Conservation (phyloP, 345 rosid species). For the Brassica nigra region DNA sequence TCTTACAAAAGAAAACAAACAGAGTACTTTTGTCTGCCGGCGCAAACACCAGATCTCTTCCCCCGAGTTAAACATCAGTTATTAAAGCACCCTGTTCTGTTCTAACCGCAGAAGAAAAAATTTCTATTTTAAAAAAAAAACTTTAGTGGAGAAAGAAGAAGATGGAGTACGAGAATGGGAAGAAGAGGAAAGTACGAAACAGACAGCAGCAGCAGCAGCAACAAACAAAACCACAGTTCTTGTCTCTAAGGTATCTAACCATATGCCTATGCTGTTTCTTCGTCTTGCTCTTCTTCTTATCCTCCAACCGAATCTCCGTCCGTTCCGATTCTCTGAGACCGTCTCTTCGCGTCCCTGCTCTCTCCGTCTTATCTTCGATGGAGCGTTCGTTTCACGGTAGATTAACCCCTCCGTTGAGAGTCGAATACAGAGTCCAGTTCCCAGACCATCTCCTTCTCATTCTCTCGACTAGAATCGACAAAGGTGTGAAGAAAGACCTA, state of each 20-base stretch:
- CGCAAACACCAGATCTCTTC: slow-evolving; percentile 37
- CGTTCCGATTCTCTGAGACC: slow-evolving; percentile 58
- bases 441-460: slow-evolving; percentile 77
- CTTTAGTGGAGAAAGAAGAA: neutral
- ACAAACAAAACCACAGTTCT: slow-evolving; percentile 38
- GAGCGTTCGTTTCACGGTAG: slow-evolving; percentile 41
- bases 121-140: neutral
- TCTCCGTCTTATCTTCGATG: slow-evolving; percentile 52
- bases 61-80: slow-evolving; percentile 13
- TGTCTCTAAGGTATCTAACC: slow-evolving; percentile 58
- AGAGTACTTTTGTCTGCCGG: slow-evolving; percentile 35
- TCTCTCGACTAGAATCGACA: slow-evolving; percentile 43
- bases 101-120: neutral
- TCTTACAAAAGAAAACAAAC: neutral
- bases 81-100: slow-evolving; percentile 6
- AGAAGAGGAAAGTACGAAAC: slow-evolving; percentile 73
- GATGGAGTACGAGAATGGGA: slow-evolving; percentile 79
- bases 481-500: slow-evolving; percentile 38
- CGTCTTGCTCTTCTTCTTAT: slow-evolving; percentile 61
- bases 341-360: slow-evolving; percentile 56
- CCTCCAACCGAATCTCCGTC: slow-evolving; percentile 56
- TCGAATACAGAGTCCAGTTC: slow-evolving; percentile 68
- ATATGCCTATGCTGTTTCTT: slow-evolving; percentile 59
- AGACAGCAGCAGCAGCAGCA: slow-evolving; percentile 38
- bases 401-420: slow-evolving; percentile 36